Evolutionary conservation across 371 early-diverging fungal genomes (phyloP).

Genomic region (Mortierella sp.): DNA sequence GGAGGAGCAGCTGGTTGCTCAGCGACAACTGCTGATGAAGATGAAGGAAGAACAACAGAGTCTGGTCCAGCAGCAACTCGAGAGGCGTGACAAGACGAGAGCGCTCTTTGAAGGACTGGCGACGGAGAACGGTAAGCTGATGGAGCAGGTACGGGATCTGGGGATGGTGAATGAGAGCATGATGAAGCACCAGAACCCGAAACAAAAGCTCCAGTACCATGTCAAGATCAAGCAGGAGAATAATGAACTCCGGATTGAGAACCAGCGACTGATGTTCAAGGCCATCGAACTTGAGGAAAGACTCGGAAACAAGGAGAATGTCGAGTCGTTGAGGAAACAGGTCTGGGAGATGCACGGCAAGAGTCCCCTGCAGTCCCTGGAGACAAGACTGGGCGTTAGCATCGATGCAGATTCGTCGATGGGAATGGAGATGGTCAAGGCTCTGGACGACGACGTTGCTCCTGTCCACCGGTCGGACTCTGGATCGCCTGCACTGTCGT

Average conservation of each 20-base stretch:
- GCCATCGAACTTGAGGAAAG: conserved; percentile 52
- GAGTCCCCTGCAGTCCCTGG: conserved; percentile 16
- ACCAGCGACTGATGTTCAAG: conserved; percentile 52
- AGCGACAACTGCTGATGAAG: conserved; percentile 36
- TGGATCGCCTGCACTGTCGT: conserved; percentile 31
- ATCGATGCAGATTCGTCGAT: conserved; percentile 6
- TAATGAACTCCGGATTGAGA: conserved; percentile 57
- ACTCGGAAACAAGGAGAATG: conserved; percentile 53
- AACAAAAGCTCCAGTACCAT: conserved; percentile 60
- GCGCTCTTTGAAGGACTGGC: conserved; percentile 52
- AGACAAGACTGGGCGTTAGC: neutral
- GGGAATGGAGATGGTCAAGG: conserved; percentile 34
- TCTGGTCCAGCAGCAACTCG: conserved; percentile 26
- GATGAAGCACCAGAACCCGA: conserved; percentile 58
- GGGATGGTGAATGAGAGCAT: conserved; percentile 50
- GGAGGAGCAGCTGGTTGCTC: conserved; percentile 44
- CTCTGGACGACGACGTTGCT: conserved; percentile 21
- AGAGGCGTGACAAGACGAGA: conserved; percentile 41
- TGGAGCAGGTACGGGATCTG: conserved; percentile 52
- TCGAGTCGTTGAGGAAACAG: conserved; percentile 45
- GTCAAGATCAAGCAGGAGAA: conserved; percentile 63
- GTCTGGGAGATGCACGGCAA: conserved; percentile 47
- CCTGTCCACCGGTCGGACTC: conserved; percentile 24
- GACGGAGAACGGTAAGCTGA: conserved; percentile 57
- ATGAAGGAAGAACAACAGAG: conserved; percentile 51